Percentiles rank a stretch among this genome's conserved stretches.
These are phyloP conservation scores for Amanita muscaria DNA, from an alignment of 768 basidiomycete species.

Conservation along the genomic window DNA sequence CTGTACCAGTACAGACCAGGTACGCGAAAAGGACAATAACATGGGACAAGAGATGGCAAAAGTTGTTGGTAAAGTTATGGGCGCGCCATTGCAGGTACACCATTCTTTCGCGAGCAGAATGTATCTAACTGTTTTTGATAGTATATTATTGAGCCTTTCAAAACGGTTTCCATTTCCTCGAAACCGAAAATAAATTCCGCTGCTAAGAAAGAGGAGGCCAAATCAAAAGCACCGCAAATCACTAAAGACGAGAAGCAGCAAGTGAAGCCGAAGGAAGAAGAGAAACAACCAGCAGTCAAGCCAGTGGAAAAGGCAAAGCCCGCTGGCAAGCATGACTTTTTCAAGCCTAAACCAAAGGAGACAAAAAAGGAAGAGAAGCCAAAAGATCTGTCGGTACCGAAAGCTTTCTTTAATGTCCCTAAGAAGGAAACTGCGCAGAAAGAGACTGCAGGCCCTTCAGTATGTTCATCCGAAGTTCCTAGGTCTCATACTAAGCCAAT, in stretches of 20 bases:
- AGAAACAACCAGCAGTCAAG: conserved; percentile 17
- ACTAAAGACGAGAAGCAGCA: conserved; percentile 10
- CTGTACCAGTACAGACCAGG: conserved; percentile 29
- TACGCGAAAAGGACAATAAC: conserved; percentile 33
- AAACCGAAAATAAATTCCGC: conserved; percentile 19
- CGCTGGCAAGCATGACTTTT: conserved; percentile 53
- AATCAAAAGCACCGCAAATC: conserved; percentile 12
- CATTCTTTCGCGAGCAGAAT: conserved; percentile 7
- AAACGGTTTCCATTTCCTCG: conserved; percentile 27
- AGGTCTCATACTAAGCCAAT: not conserved
- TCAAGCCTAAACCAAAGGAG: conserved; percentile 37
- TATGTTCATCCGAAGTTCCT: conserved; percentile 2
- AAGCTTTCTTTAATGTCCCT: conserved; percentile 11
- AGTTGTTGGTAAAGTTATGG: conserved; percentile 40
- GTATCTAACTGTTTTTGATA: not conserved
- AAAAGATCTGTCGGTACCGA: conserved; percentile 15
- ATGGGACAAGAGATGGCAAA: conserved; percentile 32
- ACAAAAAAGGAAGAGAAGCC: conserved; percentile 13
- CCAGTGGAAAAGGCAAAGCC: conserved; percentile 22
- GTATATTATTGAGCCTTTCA: conserved; percentile 14
- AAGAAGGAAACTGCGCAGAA: conserved; percentile 12
- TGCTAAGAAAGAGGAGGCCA: conserved; percentile 5
- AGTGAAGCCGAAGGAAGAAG: conserved; percentile 15
- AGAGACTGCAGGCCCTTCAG: conserved; percentile 13
- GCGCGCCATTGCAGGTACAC: conserved; percentile 7